Evolutionary conservation across 805 yeast genomes (phyloP).

Genomic region (Pichia kluyveri): DNA sequence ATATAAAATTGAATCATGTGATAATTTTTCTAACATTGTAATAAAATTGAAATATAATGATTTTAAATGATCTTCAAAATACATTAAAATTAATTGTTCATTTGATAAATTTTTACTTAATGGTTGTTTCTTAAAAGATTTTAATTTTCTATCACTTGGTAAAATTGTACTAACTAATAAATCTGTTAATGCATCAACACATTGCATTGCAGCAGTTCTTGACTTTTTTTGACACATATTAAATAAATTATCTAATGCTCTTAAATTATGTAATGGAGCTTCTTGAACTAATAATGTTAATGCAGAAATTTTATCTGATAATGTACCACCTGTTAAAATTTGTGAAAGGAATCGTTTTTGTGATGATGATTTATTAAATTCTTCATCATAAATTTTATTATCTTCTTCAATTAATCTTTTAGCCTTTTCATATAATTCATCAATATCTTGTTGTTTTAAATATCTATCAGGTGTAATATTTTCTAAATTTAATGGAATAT

Average conservation of each 20-base stretch:
- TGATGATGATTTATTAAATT: constrained; percentile 64
- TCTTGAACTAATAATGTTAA: constrained; percentile 88
- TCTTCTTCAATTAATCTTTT: constrained; percentile 58
- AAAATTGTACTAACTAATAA: constrained; percentile 73
- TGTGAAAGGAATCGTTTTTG: constrained; percentile 85
- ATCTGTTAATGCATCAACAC: constrained; percentile 85
- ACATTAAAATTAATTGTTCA: constrained; percentile 59
- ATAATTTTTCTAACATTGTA: constrained; percentile 64
- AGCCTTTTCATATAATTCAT: constrained; percentile 57
- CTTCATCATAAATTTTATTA: constrained; percentile 60
- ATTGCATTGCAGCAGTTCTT: constrained; percentile 86
- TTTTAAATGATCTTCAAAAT: constrained; percentile 86
- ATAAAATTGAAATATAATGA: constrained; percentile 65
- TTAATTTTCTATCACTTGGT: constrained; percentile 79
- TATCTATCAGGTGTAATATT: constrained; percentile 24
- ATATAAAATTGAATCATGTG: constrained; percentile 87
- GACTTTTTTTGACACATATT: constrained; percentile 84
- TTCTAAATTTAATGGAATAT: constrained; percentile 34
- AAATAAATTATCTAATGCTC: constrained; percentile 71
- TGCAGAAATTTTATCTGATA: constrained; percentile 91
- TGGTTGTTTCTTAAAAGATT: constrained; percentile 71
- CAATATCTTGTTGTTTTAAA: constrained; percentile 45
- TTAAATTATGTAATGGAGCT: constrained; percentile 83
- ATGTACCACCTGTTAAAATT: constrained; percentile 84
- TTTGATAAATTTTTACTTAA: constrained; percentile 36